Conservation (phyloP, 129 eudicot genomes). For the Lactuca saligna region DNA sequence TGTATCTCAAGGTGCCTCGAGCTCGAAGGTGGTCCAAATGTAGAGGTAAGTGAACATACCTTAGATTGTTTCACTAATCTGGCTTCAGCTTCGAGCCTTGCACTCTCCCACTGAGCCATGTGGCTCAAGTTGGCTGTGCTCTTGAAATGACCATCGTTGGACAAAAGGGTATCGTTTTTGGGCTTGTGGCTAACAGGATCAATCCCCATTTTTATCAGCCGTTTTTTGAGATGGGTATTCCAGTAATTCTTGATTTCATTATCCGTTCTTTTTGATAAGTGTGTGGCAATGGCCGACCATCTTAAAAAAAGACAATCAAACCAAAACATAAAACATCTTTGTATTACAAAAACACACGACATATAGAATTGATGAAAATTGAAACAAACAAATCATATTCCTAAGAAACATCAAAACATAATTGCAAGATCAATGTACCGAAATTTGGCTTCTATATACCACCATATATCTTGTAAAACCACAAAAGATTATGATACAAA, state of each 20-base stretch:
- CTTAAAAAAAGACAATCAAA: conserved; percentile 35
- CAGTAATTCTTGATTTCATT: conserved; percentile 77
- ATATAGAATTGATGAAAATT: background rate
- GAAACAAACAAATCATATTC: background rate
- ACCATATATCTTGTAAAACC: background rate
- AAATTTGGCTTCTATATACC: background rate
- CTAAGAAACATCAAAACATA: conserved; percentile 20
- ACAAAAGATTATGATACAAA: background rate
- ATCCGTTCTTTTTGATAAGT: conserved; percentile 68
- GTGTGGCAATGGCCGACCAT: conserved; percentile 86
- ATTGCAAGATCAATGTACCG: conserved; percentile 20
- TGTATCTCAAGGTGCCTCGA: conserved; percentile 43
- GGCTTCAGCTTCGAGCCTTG: conserved; percentile 96
- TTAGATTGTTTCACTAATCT: conserved; percentile 68
- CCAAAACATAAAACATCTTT: background rate
- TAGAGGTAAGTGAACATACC: conserved; percentile 25
- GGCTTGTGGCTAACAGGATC: conserved; percentile 87
- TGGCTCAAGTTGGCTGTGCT: conserved; percentile 77
- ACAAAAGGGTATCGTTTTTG: conserved; percentile 42
- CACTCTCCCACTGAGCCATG: conserved; percentile 99
- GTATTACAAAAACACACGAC: background rate
- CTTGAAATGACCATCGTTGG: conserved; percentile 44
- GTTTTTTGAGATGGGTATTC: conserved; percentile 74
- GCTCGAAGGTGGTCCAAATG: conserved; percentile 18
- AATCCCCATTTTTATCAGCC: conserved; percentile 65